Evolutionary conservation across 768 basidiomycete genomes (phyloP), one percentile per base, ranked within the genome.

Genomic region (Steccherinum ochraceum): DNA sequence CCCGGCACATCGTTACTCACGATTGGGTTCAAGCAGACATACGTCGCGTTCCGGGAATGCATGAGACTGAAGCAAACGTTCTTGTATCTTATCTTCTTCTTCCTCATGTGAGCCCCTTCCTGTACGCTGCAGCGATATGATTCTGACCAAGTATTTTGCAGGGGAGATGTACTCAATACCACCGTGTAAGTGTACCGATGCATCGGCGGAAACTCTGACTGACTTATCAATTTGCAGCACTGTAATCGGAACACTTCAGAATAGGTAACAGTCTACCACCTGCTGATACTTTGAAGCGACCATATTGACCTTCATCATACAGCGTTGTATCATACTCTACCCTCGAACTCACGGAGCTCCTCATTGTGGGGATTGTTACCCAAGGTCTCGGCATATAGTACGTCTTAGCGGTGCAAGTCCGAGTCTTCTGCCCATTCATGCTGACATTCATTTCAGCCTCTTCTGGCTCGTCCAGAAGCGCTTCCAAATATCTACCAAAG

Each of bases 81-180:
- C 60, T 60, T 86, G 25, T 87, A 88, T 60, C 74, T 88, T 1
- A 69, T 85, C 4, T 86, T 86, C 57, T 88, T 86, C 64, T 87
- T 88, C 64, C 70, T 88, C 23, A 86, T 89, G 83, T 83, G 57
- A 49, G 81, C 69, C 40, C 5, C 19, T 12, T 5, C 19, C 21
- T 27, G 19, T 12, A 40, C 12, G n/a, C 48, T 24, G 52, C 39
- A 47, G 24, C 39, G 21, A 18, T 2, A 18, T 35, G 7, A 7
- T 35, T 16, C 16, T 35, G 16, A 12, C 16, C 39, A 48, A 19
- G 20, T 12, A 7, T 43, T 43, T 45, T 40, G 16, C 50, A 86
- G 83, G 83, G 84, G 84, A 24, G 85, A 87, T 61, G 83, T 86
- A 1, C 64, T 87, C 39, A 87, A 87, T 59, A 87, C 86, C 0